Conservation (phyloP, 305 asterid genomes). For the Fraxinus latifolia region DNA sequence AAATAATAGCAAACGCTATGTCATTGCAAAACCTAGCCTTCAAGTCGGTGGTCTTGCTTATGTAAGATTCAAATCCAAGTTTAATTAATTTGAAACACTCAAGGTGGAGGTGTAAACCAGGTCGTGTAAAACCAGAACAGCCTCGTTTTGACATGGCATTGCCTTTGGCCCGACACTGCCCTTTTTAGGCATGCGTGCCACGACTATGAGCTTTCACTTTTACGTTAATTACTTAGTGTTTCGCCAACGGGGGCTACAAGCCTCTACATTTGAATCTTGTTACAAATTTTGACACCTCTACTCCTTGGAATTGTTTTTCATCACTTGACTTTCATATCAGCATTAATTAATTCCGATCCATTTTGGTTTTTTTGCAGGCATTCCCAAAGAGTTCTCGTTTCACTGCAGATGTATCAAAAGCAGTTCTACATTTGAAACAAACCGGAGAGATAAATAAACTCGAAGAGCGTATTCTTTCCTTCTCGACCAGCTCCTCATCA, state of each 20-base stretch:
- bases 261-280: too few relatives aligned
- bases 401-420: background rate
- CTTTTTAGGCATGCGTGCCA: too few relatives aligned
- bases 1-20: slow-evolving; percentile 49
- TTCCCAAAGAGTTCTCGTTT: background rate
- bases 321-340: too few relatives aligned
- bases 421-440: background rate
- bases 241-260: too few relatives aligned
- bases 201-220: too few relatives aligned
- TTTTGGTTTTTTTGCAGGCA: background rate
- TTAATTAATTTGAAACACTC: background rate
- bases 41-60: slow-evolving; percentile 73
- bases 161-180: background rate
- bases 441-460: background rate
- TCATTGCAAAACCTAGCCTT: slow-evolving; percentile 38
- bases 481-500: background rate
- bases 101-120: background rate
- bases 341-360: background rate
- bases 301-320: background rate
- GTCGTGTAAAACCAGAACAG: background rate
- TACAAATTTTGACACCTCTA: background rate
- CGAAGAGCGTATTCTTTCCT: background rate
- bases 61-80: slow-evolving; percentile 35
- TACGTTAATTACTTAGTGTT: too few relatives aligned
- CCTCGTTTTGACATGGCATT: background rate